These are phyloP conservation scores for Striga asiatica DNA, from an alignment of 257 asterid species.

Conservation along the genomic window DNA sequence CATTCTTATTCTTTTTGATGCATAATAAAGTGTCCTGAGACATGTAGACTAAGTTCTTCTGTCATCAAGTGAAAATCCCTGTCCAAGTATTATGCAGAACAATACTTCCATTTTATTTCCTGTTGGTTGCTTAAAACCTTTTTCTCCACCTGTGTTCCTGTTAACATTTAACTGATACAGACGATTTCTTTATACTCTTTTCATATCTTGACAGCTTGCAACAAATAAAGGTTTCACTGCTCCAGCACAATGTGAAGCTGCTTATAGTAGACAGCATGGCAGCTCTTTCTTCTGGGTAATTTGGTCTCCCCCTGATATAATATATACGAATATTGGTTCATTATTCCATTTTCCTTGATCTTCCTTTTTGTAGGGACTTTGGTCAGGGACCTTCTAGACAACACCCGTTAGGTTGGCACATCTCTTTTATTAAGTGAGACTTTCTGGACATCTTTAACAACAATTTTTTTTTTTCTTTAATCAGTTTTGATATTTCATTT, in stretches of 20 bases:
- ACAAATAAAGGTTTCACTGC: slow-evolving; percentile 49
- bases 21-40: background rate
- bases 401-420: slow-evolving; percentile 67
- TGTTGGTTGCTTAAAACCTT: background rate
- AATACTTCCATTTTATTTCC: background rate
- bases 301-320: slow-evolving; percentile 15
- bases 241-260: slow-evolving; percentile 57
- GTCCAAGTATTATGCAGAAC: background rate
- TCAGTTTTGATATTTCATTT: slow-evolving; percentile 9
- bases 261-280: slow-evolving; percentile 81
- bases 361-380: slow-evolving; percentile 31
- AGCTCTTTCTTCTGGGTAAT: slow-evolving; percentile 71
- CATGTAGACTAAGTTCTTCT: background rate
- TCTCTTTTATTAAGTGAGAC: slow-evolving; percentile 69
- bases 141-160: slow-evolving; percentile 7
- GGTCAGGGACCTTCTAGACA: slow-evolving; percentile 40
- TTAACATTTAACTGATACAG: background rate
- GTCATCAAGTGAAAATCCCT: background rate
- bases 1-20: background rate
- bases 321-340: background rate
- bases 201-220: slow-evolving; percentile 49
- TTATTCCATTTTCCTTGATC: background rate
- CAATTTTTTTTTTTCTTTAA: background rate
- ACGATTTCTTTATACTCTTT: background rate
- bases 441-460: background rate